Percentiles rank a stretch among this genome's conserved stretches.
Evolutionary conservation across 192 early-diverging fungal genomes (phyloP).

Genomic region (Entomortierella beljakovae): DNA sequence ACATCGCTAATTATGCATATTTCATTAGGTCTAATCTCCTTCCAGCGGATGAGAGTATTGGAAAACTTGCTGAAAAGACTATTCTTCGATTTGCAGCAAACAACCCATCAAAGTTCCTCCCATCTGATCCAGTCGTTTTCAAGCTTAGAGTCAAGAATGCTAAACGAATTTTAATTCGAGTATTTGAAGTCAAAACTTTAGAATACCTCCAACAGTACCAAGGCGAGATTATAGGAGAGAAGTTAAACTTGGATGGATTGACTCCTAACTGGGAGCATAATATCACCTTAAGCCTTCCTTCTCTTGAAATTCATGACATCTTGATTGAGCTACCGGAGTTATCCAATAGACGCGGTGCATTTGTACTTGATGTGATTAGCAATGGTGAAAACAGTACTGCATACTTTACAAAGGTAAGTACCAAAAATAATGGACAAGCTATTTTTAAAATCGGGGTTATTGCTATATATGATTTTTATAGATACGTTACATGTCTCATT

Average conservation of each 20-base stretch:
- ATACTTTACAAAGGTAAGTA: slow-evolving; percentile 57
- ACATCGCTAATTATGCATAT: background rate
- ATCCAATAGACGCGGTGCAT: slow-evolving; percentile 56
- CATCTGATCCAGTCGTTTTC: slow-evolving; percentile 51
- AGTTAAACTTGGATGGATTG: slow-evolving; percentile 58
- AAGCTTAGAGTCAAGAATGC: slow-evolving; percentile 56
- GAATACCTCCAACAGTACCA: slow-evolving; percentile 53
- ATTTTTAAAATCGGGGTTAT: no score
- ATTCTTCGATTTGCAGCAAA: slow-evolving; percentile 27
- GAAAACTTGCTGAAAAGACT: slow-evolving; percentile 24
- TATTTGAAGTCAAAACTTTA: slow-evolving; percentile 59
- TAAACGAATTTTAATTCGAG: slow-evolving; percentile 49
- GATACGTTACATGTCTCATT: background rate
- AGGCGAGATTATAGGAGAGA: slow-evolving; percentile 1
- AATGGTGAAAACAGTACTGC: slow-evolving; percentile 56
- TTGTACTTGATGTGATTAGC: slow-evolving; percentile 64
- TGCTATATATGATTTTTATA: no score
- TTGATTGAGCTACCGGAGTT: slow-evolving; percentile 44
- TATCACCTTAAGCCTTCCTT: slow-evolving; percentile 16
- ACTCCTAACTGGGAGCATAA: slow-evolving; percentile 60
- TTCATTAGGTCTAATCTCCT: slow-evolving; percentile 26
- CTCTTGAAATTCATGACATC: slow-evolving; percentile 43
- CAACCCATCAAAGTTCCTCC: slow-evolving; percentile 26
- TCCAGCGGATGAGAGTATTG: slow-evolving; percentile 17
- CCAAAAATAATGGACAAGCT: no score